These are phyloP conservation scores for Globisporangium nunn DNA, from an alignment of 352 stramenopile genomes.

Conservation along the genomic window DNA sequence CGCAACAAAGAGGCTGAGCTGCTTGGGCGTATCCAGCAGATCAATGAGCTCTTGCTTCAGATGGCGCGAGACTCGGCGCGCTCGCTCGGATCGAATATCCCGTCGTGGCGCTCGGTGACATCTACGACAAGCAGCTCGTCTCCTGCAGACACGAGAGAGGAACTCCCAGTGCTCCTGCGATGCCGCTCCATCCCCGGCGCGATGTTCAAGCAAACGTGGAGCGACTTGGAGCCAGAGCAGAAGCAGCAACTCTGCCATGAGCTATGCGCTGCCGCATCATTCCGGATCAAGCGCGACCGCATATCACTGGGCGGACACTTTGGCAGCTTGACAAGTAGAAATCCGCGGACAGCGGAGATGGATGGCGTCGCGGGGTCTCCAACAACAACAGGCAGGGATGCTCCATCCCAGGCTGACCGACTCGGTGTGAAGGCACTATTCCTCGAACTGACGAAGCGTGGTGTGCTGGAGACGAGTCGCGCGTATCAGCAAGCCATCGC, in stretches of 20 bases:
- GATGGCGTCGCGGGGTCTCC: neutral
- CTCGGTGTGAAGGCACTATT: slow-evolving; percentile 40
- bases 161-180: slow-evolving; percentile 19
- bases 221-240: slow-evolving; percentile 16
- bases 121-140: neutral
- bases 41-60: slow-evolving; percentile 10
- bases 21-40: slow-evolving; percentile 14
- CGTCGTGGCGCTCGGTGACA: slow-evolving; percentile 3
- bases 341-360: neutral
- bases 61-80: neutral
- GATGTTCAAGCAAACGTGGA: slow-evolving; percentile 26
- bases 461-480: slow-evolving; percentile 18
- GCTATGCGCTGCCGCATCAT: slow-evolving; percentile 20
- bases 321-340: neutral
- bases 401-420: slow-evolving; percentile 24
- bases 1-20: slow-evolving; percentile 12
- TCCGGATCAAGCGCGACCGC: slow-evolving; percentile 28
- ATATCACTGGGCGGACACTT: slow-evolving; percentile 9
- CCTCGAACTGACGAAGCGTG: slow-evolving; percentile 23
- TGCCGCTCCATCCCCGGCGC: slow-evolving; percentile 24
- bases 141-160: neutral
- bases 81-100: neutral
- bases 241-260: slow-evolving; percentile 21
- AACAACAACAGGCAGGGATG: neutral
- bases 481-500: slow-evolving; percentile 26